phyloP scores from a whole-genome alignment of 768 basidiomycete species.

The Leccinum barrowsii region DNA sequence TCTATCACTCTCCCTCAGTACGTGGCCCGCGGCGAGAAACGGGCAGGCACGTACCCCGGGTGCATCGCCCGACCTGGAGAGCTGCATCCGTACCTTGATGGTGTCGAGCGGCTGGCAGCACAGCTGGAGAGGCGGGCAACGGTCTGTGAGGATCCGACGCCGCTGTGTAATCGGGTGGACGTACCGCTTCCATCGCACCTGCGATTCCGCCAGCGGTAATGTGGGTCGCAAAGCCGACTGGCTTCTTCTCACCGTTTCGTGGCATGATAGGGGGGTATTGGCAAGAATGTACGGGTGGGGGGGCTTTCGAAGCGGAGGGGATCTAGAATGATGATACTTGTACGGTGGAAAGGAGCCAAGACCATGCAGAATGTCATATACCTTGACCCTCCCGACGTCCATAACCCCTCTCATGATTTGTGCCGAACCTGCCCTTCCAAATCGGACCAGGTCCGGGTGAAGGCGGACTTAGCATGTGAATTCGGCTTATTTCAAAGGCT shows the following conservation, averaged over 20 bases:
- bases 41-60: constrained; percentile 68
- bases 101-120: constrained; percentile 94
- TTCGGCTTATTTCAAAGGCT: constrained; percentile 16
- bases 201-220: constrained; percentile 93
- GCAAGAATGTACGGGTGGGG: background rate
- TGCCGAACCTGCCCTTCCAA: constrained; percentile 2
- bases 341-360: background rate
- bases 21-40: background rate
- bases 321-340: background rate
- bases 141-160: constrained; percentile 1
- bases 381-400: background rate
- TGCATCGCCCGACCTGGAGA: constrained; percentile 71
- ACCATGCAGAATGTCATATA: background rate
- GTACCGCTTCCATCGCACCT: constrained; percentile 88
- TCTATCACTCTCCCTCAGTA: constrained; percentile 45
- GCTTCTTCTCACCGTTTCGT: constrained; percentile 60
- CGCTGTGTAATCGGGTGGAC: constrained; percentile 19
- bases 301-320: background rate
- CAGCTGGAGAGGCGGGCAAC: constrained; percentile 39
- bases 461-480: constrained; percentile 32
- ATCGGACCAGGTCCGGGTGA: background rate
- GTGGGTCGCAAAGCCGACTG: constrained; percentile 83
- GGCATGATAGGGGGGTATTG: constrained; percentile 40
- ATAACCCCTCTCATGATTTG: constrained; percentile 24
- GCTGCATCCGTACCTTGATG: constrained; percentile 99